Conservation (phyloP, 1,284 basidiomycete species). For the Rhodotorula sp. region DNA sequence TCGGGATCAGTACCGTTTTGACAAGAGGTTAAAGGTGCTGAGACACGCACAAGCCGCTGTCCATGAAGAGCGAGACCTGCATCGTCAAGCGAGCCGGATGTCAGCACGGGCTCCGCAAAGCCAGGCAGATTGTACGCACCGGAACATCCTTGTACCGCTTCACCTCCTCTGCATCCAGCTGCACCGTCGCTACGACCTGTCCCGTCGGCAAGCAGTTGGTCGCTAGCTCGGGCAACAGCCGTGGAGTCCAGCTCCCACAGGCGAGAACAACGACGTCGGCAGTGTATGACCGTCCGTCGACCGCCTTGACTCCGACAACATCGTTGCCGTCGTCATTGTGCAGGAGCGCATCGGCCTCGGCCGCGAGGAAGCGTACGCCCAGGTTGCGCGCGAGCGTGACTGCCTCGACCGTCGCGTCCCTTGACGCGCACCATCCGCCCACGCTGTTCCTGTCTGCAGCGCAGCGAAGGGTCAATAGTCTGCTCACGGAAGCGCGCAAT, state of each 20-base stretch:
- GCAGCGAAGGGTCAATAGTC: neutral
- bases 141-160: conserved; percentile 26
- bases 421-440: conserved; percentile 38
- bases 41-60: conserved; percentile 29
- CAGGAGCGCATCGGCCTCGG: conserved; percentile 29
- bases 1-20: neutral
- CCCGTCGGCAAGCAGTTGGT: conserved; percentile 31
- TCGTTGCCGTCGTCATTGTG: neutral
- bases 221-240: conserved; percentile 30
- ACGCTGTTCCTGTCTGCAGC: conserved; percentile 23
- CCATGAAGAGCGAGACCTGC: conserved; percentile 29
- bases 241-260: conserved; percentile 30
- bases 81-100: too few species aligned
- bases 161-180: conserved; percentile 22
- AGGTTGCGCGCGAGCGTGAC: conserved; percentile 5
- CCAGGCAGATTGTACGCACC: neutral
- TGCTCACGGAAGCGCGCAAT: too few species aligned
- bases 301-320: conserved; percentile 14
- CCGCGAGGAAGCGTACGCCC: conserved; percentile 23
- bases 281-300: conserved; percentile 10
- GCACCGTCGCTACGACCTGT: conserved; percentile 32
- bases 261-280: conserved; percentile 29
- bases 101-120: too few species aligned
- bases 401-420: conserved; percentile 27
- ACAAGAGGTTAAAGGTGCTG: too few species aligned